A percentile compares a stretch with the other conserved stretches of the same genome.
phyloP scores from a whole-genome alignment of 1,139 yeast genomes.

The Candida mesenterica region DNA sequence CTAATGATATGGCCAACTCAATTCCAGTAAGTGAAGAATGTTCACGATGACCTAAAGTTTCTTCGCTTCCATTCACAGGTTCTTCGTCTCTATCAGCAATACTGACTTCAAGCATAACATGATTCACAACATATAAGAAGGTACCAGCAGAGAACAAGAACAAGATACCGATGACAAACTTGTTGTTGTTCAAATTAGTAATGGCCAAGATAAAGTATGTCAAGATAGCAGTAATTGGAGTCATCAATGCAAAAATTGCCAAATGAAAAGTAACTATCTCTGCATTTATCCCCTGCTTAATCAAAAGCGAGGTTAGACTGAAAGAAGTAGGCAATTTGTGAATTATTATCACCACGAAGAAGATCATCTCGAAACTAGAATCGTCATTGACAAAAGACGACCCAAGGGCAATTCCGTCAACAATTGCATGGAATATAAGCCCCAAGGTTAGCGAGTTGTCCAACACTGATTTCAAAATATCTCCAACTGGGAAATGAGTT shows the following conservation, averaged over 20 bases:
- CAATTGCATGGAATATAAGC: conserved; percentile 60
- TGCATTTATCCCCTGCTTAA: conserved; percentile 32
- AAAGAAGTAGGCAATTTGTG: conserved; percentile 80
- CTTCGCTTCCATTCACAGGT: conserved; percentile 8
- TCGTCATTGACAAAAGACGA: conserved; percentile 52
- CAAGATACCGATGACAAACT: conserved; percentile 49
- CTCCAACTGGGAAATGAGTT: conserved; percentile 2
- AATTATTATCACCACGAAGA: conserved; percentile 59
- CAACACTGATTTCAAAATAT: conserved; percentile 19
- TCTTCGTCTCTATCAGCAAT: conserved; percentile 6
- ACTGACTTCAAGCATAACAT: conserved; percentile 48
- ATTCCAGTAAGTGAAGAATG: conserved; percentile 10
- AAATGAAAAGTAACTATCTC: conserved; percentile 41
- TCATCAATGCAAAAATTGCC: conserved; percentile 46
- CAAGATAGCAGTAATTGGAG: conserved; percentile 52
- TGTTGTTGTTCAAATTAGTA: conserved; percentile 25
- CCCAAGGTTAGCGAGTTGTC: conserved; percentile 55
- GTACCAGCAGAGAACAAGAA: conserved; percentile 71
- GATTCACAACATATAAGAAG: conserved; percentile 67
- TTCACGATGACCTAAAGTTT: conserved; percentile 4
- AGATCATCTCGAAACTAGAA: conserved; percentile 46
- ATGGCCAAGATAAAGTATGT: conserved; percentile 41
- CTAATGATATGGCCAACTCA: conserved; percentile 16
- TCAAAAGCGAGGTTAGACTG: conserved; percentile 59
- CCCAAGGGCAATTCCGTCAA: conserved; percentile 78